Evolutionary conservation across 257 asterid genomes (phyloP), one percentile per base, ranked within the genome.

Genomic region (Anisodus tanguticus): DNA sequence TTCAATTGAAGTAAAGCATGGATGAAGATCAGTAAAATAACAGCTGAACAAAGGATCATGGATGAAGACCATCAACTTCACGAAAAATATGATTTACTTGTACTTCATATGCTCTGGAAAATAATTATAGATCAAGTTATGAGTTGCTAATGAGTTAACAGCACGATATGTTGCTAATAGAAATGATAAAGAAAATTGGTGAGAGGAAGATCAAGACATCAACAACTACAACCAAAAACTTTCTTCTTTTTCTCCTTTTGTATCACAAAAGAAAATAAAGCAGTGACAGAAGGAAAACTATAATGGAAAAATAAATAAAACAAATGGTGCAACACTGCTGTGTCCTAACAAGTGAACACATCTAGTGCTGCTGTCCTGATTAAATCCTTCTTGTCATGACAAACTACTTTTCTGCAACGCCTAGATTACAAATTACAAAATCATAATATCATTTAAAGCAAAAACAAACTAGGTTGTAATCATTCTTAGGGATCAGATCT

Each of bases 381-480:
- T 53, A 53, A 77, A 53, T 77, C 49, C 26, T 26, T 77, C 64
- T 77, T 53, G 49, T 19, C 82, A 77, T 53, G 49, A 13, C 45
- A 77, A 77, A 51, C 82, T 77, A 77, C 66, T 77, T 51, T 53
- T 53, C 82, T 53, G 64, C 81, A 77, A 13, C 4, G n/a, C 64
- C 82, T 77, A 51, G 26, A 26, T 76, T 76, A 74, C 60, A 74
- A 74, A 26, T 74, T 74, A 74, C 81, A 49, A 74, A 22, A 72
- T n/a, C 39, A 71, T 22, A 71, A n/a, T 45, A 74, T 74, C 81
- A 49, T 22, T 31, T 49, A 77, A 77, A 77, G 45, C 31, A n/a
- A 37, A 51, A 68, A 31, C 35, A 53, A 76, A 77, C 82, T 51
- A 53, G 81, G 81, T 77, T 51, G 13, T 22, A 13, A 31, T 53